Evolutionary conservation across 768 basidiomycete species (phyloP).

Genomic region (Lepiota venenata): DNA sequence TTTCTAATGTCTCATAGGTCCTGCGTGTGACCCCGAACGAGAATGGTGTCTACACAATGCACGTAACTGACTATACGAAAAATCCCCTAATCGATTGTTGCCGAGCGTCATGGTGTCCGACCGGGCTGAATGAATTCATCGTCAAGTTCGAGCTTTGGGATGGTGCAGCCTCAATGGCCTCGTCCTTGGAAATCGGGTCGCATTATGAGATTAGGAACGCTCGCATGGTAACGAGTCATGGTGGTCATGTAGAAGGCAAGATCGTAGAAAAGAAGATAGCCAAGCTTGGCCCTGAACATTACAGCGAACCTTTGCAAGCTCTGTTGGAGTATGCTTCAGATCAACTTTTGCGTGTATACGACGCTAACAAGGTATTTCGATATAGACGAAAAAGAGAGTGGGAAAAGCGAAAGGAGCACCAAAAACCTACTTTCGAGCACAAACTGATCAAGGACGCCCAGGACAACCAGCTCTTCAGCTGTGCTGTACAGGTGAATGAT

Average conservation of each 20-base stretch:
- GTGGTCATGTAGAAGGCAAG: constrained; percentile 51
- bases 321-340: constrained; percentile 46
- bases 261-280: constrained; percentile 42
- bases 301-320: constrained; percentile 36
- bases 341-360: not conserved
- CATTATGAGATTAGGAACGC: constrained; percentile 54
- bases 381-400: constrained; percentile 50
- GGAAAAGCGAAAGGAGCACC: constrained; percentile 26
- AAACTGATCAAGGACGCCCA: constrained; percentile 44
- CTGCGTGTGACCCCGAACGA: constrained; percentile 38
- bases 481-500: constrained; percentile 51
- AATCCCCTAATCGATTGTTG: constrained; percentile 30
- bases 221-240: constrained; percentile 35
- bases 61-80: constrained; percentile 65
- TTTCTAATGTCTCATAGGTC: constrained; percentile 34
- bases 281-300: constrained; percentile 39
- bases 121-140: constrained; percentile 37
- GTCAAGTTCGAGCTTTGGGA: constrained; percentile 64
- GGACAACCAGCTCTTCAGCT: constrained; percentile 44
- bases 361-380: not conserved
- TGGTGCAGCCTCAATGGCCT: constrained; percentile 36
- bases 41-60: constrained; percentile 41
- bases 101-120: constrained; percentile 45
- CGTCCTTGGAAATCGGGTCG: constrained; percentile 42
- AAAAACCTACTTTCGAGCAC: constrained; percentile 34